These are phyloP conservation scores for Lineolata rhizophorae DNA, from an alignment of 495 filamentous ascomycete species.

Conservation along the genomic window DNA sequence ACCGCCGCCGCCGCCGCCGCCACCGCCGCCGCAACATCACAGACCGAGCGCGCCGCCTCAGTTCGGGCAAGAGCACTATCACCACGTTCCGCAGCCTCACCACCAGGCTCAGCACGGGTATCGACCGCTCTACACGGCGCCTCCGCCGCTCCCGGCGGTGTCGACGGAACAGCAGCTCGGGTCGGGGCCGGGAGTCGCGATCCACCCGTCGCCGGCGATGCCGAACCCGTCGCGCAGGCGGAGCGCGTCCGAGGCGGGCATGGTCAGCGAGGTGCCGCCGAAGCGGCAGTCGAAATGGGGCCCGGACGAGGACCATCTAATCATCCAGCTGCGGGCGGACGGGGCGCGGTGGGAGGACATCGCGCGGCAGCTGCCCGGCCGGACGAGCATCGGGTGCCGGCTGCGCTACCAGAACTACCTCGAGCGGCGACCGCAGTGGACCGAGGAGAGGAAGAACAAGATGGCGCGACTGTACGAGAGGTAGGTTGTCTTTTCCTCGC, in stretches of 20 bases:
- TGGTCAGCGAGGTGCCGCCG: background rate
- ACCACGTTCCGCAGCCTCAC: background rate
- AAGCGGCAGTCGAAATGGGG: conserved; percentile 97
- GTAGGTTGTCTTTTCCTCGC: conserved; percentile 26
- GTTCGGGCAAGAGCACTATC: background rate
- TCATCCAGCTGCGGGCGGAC: conserved; percentile 67
- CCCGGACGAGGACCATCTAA: conserved; percentile 67
- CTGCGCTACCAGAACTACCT: conserved; percentile 96
- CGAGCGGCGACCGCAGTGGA: conserved; percentile 77
- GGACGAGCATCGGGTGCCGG: conserved; percentile 81
- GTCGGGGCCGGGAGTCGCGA: background rate
- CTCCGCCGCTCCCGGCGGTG: background rate
- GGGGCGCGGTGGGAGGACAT: conserved; percentile 99
- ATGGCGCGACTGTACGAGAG: conserved; percentile 86
- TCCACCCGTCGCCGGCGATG: background rate
- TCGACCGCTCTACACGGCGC: background rate
- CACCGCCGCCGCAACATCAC: background rate
- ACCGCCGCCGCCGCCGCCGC: too few species aligned
- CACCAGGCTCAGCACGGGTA: background rate
- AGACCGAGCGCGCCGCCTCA: background rate
- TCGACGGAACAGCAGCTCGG: background rate
- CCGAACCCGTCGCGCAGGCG: background rate
- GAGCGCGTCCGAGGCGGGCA: background rate
- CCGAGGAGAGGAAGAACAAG: conserved; percentile 94
- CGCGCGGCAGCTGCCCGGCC: conserved; percentile 65